Conservation (phyloP, 1,139 yeast genomes). For the Fermentozyma sake region DNA sequence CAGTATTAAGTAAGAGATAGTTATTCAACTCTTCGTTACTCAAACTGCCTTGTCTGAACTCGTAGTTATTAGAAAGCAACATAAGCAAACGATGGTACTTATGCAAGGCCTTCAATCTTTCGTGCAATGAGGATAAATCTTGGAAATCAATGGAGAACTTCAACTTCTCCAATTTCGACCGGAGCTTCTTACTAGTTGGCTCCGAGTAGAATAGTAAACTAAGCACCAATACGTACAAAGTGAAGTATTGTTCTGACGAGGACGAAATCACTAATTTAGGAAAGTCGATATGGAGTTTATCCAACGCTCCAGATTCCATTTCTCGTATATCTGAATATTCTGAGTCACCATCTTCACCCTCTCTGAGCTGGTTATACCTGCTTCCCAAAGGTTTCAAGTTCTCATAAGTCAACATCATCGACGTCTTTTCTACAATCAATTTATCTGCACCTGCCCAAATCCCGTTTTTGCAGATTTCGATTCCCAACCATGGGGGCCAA, state of each 20-base stretch:
- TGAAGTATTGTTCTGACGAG: constrained; percentile 40
- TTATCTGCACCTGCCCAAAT: constrained; percentile 33
- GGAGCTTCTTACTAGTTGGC: constrained; percentile 33
- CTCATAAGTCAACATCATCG: constrained; percentile 33
- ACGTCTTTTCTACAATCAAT: constrained; percentile 35
- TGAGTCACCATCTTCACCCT: constrained; percentile 6
- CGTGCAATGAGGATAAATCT: constrained; percentile 28
- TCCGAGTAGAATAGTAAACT: constrained; percentile 39
- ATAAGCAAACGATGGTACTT: constrained; percentile 21
- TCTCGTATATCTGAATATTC: constrained; percentile 5
- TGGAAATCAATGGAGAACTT: constrained; percentile 42
- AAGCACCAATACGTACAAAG: constrained; percentile 32
- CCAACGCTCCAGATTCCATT: constrained; percentile 7
- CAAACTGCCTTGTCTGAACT: constrained; percentile 30
- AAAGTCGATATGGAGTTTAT: constrained; percentile 32
- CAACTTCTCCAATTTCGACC: constrained; percentile 36
- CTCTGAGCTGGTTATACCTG: constrained; percentile 4
- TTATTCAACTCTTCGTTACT: constrained; percentile 37
- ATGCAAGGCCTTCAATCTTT: constrained; percentile 26
- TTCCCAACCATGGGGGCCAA: constrained; percentile 50
- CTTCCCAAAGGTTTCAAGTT: constrained; percentile 26
- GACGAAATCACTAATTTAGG: constrained; percentile 39
- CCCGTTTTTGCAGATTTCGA: constrained; percentile 38
- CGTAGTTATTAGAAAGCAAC: constrained; percentile 28
- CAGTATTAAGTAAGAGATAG: constrained; percentile 24